Percentiles rank a stretch among this genome's conserved stretches.
phyloP scores from a whole-genome alignment of 164 flowering plant species.

The Euptelea pleiosperma region DNA sequence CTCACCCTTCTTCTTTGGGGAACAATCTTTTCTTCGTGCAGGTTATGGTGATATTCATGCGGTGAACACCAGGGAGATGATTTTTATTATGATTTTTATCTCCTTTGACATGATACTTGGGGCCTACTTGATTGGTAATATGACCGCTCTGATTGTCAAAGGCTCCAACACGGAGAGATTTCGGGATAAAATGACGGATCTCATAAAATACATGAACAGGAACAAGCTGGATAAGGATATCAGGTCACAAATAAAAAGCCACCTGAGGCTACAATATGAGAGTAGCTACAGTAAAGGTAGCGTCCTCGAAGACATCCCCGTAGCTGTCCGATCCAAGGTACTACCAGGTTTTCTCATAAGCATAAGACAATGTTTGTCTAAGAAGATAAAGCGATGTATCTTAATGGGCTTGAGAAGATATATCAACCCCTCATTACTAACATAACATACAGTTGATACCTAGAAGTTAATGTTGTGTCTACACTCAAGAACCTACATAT shows the following conservation, averaged over 20 bases:
- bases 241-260: conserved; percentile 21
- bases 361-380: no score
- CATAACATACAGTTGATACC: no score
- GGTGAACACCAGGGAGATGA: conserved; percentile 31
- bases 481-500: no score
- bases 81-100: conserved; percentile 27
- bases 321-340: conserved; percentile 24
- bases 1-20: no score
- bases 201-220: conserved; percentile 26
- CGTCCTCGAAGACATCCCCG: conserved; percentile 25
- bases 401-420: no score
- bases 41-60: conserved; percentile 34
- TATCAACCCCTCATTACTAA: no score
- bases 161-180: conserved; percentile 34
- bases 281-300: conserved; percentile 17
- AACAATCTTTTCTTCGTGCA: no score
- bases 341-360: no score
- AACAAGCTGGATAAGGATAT: conserved; percentile 26
- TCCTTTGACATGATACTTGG: conserved; percentile 31
- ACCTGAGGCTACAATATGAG: conserved; percentile 22
- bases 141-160: conserved; percentile 29
- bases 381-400: no score
- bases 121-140: conserved; percentile 35
- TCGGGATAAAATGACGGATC: conserved; percentile 31
- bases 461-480: no score